A percentile compares a stretch with the other conserved stretches of the same genome.
Evolutionary conservation across 176 grass and related monocot genomes (phyloP).

Genomic region (Saccharum spontaneum): DNA sequence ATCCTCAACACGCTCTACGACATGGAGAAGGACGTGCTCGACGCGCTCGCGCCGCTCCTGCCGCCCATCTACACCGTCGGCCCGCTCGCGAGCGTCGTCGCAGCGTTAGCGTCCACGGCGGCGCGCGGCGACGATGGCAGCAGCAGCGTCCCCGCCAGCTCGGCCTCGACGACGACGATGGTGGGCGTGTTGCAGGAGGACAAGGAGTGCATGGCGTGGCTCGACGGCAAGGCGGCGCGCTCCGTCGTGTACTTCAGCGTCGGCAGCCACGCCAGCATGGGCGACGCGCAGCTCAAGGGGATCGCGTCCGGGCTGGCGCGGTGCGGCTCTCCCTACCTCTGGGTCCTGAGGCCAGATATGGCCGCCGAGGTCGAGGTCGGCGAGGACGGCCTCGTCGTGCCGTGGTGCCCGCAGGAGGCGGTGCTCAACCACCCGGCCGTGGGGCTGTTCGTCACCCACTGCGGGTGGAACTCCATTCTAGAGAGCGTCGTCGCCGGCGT

Average conservation of each 20-base stretch:
- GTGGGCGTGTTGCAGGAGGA: slow-evolving; percentile 32
- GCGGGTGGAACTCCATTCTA: slow-evolving; percentile 54
- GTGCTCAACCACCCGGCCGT: slow-evolving; percentile 42
- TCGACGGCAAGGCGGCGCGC: slow-evolving; percentile 12
- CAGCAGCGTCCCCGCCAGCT: too few species aligned
- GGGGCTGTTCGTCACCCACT: slow-evolving; percentile 69
- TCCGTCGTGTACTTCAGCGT: slow-evolving; percentile 50
- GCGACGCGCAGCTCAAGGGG: slow-evolving; percentile 9
- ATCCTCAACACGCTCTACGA: slow-evolving; percentile 54
- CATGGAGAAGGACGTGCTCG: slow-evolving; percentile 41
- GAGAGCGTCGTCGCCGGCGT: slow-evolving; percentile 27
- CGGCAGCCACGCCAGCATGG: slow-evolving; percentile 39
- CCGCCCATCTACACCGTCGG: slow-evolving; percentile 53
- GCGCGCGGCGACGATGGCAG: too few species aligned
- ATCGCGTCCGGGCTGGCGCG: slow-evolving; percentile 35
- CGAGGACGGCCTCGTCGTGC: slow-evolving; percentile 33
- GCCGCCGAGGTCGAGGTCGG: slow-evolving; percentile 20
- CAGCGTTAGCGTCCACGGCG: neutral
- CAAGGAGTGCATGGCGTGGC: slow-evolving; percentile 37
- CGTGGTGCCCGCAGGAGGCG: slow-evolving; percentile 43
- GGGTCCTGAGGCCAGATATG: slow-evolving; percentile 7
- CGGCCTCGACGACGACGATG: neutral
- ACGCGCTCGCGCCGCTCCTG: slow-evolving; percentile 30
- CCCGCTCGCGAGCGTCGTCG: slow-evolving; percentile 12
- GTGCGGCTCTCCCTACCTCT: slow-evolving; percentile 40